A percentile compares a stretch with the other conserved stretches of the same genome.
These are phyloP conservation scores for Pestalotiopsis sp. DNA, from an alignment of 2,329 filamentous ascomycete species.

Conservation along the genomic window DNA sequence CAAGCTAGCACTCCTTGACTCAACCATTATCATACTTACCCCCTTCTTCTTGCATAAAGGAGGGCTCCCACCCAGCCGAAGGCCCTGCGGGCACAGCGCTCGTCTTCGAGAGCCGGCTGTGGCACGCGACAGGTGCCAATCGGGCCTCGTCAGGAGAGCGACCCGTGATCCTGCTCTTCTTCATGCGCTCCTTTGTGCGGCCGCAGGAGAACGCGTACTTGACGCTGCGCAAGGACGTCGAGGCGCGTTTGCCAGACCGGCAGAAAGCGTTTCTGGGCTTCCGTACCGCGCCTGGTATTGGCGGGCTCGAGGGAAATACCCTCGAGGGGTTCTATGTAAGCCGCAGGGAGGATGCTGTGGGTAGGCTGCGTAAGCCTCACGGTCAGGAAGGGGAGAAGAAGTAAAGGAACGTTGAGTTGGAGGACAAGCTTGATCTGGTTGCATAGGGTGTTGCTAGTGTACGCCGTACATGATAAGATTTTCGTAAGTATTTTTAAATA, in stretches of 20 bases:
- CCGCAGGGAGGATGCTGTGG: neutral
- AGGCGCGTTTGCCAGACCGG: slow-evolving; percentile 26
- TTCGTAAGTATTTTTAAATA: too few species aligned
- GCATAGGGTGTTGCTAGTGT: too few species aligned
- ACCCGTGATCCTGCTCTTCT: slow-evolving; percentile 22
- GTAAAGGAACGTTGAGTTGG: neutral
- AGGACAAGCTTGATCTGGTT: too few species aligned
- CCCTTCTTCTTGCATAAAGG: neutral
- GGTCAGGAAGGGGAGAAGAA: neutral
- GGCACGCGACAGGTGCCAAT: slow-evolving; percentile 32
- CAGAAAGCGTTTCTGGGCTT: slow-evolving; percentile 24
- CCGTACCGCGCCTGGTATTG: neutral
- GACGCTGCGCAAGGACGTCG: slow-evolving; percentile 30
- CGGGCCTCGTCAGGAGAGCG: slow-evolving; percentile 5
- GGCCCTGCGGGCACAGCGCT: slow-evolving; percentile 28
- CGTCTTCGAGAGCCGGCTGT: slow-evolving; percentile 30
- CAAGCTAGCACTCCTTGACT: neutral
- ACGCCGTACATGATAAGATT: too few species aligned
- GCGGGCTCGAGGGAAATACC: neutral
- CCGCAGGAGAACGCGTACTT: slow-evolving; percentile 32
- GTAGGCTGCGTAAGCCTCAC: neutral
- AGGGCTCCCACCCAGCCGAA: slow-evolving; percentile 25
- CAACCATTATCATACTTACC: neutral
- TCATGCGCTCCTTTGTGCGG: slow-evolving; percentile 31
- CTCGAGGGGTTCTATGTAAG: neutral